Evolutionary conservation across 768 basidiomycete species (phyloP).

Genomic region (Tulasnella sp.): DNA sequence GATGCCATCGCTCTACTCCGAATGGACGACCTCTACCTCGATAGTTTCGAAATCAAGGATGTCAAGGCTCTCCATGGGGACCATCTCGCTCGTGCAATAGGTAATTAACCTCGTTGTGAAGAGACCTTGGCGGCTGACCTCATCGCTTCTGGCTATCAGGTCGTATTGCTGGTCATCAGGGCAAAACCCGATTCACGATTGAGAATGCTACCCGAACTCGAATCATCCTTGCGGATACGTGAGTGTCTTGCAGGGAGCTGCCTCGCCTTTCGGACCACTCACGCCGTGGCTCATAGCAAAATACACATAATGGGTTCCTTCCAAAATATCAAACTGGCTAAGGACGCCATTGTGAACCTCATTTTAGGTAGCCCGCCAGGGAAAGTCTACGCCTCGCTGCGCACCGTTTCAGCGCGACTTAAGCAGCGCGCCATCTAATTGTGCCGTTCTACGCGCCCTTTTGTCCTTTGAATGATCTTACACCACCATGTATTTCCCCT

Average conservation of each 20-base stretch:
- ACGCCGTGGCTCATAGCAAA: constrained; percentile 54
- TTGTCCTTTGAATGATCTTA: neutral
- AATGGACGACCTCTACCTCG: constrained; percentile 94
- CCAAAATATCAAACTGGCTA: constrained; percentile 96
- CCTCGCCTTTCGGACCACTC: constrained; percentile 19
- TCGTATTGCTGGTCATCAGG: constrained; percentile 97
- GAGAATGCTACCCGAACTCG: constrained; percentile 95
- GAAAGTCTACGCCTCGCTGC: constrained; percentile 84
- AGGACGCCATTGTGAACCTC: constrained; percentile 92
- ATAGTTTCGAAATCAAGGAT: constrained; percentile 98
- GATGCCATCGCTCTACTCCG: constrained; percentile 94
- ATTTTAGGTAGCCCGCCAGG: constrained; percentile 95
- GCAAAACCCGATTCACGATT: constrained; percentile 98
- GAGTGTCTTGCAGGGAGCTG: constrained; percentile 39
- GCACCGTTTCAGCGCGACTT: constrained; percentile 90
- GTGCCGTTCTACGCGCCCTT: neutral
- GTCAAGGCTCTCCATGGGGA: constrained; percentile 98
- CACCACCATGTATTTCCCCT: neutral
- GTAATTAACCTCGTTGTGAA: constrained; percentile 39
- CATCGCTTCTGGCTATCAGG: constrained; percentile 45
- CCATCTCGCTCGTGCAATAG: constrained; percentile 96
- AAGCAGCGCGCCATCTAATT: constrained; percentile 79
- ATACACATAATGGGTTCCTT: constrained; percentile 98
- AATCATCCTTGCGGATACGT: constrained; percentile 99
- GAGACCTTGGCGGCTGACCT: constrained; percentile 29